Evolutionary conservation across 495 filamentous ascomycete genomes (phyloP), one percentile per base, ranked within the genome.

Genomic region (Talaromyces wortmannii): DNA sequence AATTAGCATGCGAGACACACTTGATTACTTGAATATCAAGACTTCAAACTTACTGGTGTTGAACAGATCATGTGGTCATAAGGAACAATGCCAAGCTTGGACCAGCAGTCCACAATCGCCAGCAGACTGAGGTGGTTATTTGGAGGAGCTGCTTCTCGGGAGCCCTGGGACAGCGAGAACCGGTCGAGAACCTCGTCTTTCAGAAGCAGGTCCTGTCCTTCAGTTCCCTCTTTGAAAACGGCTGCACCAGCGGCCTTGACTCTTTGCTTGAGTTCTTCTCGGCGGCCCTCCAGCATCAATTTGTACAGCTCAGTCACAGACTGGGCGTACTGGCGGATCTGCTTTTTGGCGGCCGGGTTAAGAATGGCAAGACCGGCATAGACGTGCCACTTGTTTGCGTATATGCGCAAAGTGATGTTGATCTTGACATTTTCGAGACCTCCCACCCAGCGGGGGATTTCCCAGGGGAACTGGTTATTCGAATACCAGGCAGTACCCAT

Each of bases 51-150:
- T 67, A 87, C 85, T 51, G 94, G 94, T 12, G 94, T 98, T 11
- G 90, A 95, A 73, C 94, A 98, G 60, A 98, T 96, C 91, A 97
- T 97, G 74, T 98, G 94, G 69, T 97, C 92, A 68, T 97, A 98
- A 1, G 94, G 94, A 32, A 94, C 88, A 58, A 96, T 98, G 32
- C 85, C 88, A 12, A 96, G 77, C 56, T 88, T 88, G 69, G 85
- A 92, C 94, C 94, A 98, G 70, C 91, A 97, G 72, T 98, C 94
- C 30, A 97, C 94, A 82, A 98, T 98, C n/a, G 92, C 95, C 40
- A 98, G 81, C 48, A 98, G 80, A 70, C 83, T 88, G 31, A 98
- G 76, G 67, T 98, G 94, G 62, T 90, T 97, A 70, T 98, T 98
- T 29, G 87, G 90, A 16, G 86, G 76, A 0, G 84, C 75, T 61